phyloP scores from a whole-genome alignment of 108 stramenopile species.

The Phaeodactylum tricornutum region DNA sequence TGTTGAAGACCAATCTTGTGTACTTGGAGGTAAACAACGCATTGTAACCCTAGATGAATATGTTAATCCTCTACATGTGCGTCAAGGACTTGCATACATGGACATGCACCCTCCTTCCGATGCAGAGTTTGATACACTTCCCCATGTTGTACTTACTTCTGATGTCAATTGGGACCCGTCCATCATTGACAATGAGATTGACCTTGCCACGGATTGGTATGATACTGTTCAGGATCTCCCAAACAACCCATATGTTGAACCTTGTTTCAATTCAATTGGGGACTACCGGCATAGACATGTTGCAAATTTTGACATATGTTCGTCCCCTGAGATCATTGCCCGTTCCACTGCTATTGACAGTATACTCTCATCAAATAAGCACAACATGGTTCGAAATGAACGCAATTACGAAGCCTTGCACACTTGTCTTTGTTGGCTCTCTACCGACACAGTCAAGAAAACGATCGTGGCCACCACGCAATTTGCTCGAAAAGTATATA shows the following conservation, averaged over 20 bases:
- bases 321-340: no score
- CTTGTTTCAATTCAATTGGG: no score
- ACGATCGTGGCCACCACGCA: constrained; percentile 6
- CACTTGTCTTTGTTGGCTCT: constrained; percentile 5
- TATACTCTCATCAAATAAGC: no score
- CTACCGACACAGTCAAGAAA: constrained; percentile 5
- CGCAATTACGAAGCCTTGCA: constrained; percentile 1
- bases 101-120: constrained; percentile 5
- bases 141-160: constrained; percentile 9
- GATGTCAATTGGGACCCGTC: constrained; percentile 15
- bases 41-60: constrained; percentile 10
- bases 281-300: no score
- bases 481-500: constrained; percentile 3
- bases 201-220: no score
- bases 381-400: no score
- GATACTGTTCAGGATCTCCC: no score
- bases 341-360: no score
- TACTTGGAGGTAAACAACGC: constrained; percentile 7
- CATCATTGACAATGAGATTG: background rate
- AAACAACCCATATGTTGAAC: no score
- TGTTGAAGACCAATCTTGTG: constrained; percentile 6
- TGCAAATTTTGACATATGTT: no score
- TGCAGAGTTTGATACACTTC: constrained; percentile 5
- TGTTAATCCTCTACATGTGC: constrained; percentile 2
- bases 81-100: background rate